These are phyloP conservation scores for Trametes elegans DNA, from an alignment of 768 basidiomycete genomes.

Conservation along the genomic window DNA sequence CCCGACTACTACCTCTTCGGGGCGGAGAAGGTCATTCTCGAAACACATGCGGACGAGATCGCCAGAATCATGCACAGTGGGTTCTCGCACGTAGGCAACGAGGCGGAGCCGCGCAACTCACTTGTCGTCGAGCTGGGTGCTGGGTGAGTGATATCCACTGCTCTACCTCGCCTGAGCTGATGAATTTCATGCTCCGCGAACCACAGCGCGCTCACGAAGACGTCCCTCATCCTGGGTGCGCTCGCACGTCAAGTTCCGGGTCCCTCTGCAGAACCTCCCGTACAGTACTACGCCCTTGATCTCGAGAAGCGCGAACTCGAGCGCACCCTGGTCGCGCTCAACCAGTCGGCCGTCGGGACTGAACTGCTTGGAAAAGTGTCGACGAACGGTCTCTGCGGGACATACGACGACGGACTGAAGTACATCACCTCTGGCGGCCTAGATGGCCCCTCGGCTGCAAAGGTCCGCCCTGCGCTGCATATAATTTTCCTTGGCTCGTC, in stretches of 20 bases:
- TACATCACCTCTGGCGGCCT: slow-evolving; percentile 71
- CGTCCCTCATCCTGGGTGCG: slow-evolving; percentile 76
- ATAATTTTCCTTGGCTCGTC: slow-evolving; percentile 93
- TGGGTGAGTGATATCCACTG: slow-evolving; percentile 55
- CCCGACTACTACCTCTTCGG: slow-evolving; percentile 88
- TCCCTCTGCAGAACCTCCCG: slow-evolving; percentile 41
- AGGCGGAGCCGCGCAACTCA: slow-evolving; percentile 57
- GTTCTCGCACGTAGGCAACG: slow-evolving; percentile 27
- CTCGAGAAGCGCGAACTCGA: slow-evolving; percentile 84
- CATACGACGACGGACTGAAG: slow-evolving; percentile 85
- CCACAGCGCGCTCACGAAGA: slow-evolving; percentile 80
- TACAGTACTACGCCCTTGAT: slow-evolving; percentile 91
- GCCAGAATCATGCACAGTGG: slow-evolving; percentile 63
- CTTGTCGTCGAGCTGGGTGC: slow-evolving; percentile 91
- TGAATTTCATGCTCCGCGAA: not conserved
- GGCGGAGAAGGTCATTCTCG: slow-evolving; percentile 85
- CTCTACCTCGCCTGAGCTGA: not conserved
- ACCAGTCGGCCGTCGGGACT: slow-evolving; percentile 58
- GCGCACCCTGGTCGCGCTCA: slow-evolving; percentile 73
- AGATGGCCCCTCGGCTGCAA: slow-evolving; percentile 47
- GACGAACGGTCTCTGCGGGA: slow-evolving; percentile 85
- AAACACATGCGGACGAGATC: slow-evolving; percentile 69
- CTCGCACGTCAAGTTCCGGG: slow-evolving; percentile 55
- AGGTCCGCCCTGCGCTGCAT: slow-evolving; percentile 58
- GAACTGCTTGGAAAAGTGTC: slow-evolving; percentile 68